phyloP scores from a whole-genome alignment of 345 rosid species.

The Isatis tinctoria region DNA sequence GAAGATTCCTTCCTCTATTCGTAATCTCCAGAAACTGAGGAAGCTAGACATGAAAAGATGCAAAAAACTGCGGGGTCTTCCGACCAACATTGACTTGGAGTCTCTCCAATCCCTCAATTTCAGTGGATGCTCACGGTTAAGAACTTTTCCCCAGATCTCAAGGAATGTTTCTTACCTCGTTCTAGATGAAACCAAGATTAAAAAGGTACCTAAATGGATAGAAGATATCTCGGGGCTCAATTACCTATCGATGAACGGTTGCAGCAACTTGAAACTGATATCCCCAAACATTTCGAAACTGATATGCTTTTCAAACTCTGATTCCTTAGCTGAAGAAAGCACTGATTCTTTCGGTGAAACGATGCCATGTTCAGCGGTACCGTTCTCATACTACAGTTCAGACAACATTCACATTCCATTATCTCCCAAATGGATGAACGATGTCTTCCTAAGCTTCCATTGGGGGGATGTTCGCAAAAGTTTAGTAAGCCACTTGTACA shows the following conservation, averaged over 20 bases:
- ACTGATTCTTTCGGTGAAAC: no score
- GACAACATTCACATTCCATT: neutral
- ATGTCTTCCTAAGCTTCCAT: neutral
- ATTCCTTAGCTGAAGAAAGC: no score
- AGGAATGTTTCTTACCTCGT: neutral
- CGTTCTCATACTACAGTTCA: no score
- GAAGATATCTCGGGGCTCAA: neutral
- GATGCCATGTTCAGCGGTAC: no score
- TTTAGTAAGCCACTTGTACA: neutral
- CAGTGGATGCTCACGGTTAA: neutral
- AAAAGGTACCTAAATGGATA: neutral
- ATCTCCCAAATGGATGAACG: neutral
- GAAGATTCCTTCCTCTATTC: neutral
- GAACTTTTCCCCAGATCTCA: neutral
- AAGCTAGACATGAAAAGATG: conserved; percentile 1
- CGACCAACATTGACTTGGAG: neutral
- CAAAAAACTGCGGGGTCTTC: neutral
- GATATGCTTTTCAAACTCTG: neutral
- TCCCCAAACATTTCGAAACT: conserved; percentile 4
- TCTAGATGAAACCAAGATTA: neutral
- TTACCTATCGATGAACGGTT: neutral
- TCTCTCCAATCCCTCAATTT: neutral
- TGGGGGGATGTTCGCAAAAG: neutral
- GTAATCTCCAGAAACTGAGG: neutral
- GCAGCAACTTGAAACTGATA: neutral